Percentiles rank a stretch among this genome's conserved stretches.
Conservation (phyloP, 768 basidiomycete species). For the Amanita polypyramis region DNA sequence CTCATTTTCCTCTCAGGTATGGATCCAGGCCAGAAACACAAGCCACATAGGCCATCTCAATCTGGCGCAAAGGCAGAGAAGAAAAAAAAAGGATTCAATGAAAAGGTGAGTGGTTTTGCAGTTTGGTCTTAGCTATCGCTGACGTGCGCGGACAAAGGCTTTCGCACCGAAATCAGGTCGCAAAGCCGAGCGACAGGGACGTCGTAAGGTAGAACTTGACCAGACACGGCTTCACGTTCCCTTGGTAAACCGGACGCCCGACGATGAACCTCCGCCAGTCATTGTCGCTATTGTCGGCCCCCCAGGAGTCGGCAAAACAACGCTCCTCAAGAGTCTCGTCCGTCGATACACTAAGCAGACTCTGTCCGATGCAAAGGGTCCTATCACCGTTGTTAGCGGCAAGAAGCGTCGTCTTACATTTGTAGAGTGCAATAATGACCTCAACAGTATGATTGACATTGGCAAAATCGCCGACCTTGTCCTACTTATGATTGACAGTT, state of each 20-base stretch:
- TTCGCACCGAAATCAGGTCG: conserved; percentile 91
- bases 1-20: conserved; percentile 35
- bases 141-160: conserved; percentile 43
- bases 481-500: conserved; percentile 94
- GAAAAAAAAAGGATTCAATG: conserved; percentile 79
- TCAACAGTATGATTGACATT: conserved; percentile 97
- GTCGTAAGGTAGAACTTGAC: conserved; percentile 86
- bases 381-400: conserved; percentile 89
- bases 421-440: conserved; percentile 94
- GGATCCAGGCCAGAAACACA: conserved; percentile 73
- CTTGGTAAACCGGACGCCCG: conserved; percentile 88
- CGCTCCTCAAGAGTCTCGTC: conserved; percentile 84
- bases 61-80: conserved; percentile 69
- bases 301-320: conserved; percentile 94
- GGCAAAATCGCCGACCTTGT: conserved; percentile 96
- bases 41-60: conserved; percentile 68
- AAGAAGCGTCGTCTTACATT: conserved; percentile 93
- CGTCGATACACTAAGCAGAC: conserved; percentile 92
- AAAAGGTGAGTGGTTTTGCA: conserved; percentile 50
- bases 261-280: conserved; percentile 85
- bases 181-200: conserved; percentile 78
- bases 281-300: conserved; percentile 94
- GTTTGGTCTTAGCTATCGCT: not conserved
- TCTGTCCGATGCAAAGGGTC: conserved; percentile 80
- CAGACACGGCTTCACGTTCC: conserved; percentile 96